phyloP scores from a whole-genome alignment of 2,329 filamentous ascomycete genomes.

The Clarireedia monteithiana region DNA sequence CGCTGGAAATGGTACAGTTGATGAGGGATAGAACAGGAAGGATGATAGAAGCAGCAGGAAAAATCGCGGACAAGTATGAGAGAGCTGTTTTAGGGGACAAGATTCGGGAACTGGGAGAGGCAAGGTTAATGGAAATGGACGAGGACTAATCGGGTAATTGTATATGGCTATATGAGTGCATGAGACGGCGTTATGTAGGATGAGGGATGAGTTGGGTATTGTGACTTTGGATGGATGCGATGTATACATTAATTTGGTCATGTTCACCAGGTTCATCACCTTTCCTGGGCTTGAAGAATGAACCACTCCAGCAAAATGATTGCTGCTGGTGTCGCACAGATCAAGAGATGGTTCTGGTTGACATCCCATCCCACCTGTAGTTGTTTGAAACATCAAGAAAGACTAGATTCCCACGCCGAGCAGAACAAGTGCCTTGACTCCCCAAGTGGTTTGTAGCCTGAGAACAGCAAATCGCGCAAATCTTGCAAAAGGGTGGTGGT shows the following conservation, averaged over 20 bases:
- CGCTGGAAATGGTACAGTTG: conserved; percentile 79
- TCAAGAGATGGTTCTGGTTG: not conserved
- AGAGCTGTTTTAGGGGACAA: conserved; percentile 76
- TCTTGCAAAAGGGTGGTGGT: too few relatives aligned
- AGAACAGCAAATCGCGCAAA: too few relatives aligned
- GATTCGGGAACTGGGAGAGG: conserved; percentile 79
- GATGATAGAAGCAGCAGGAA: conserved; percentile 86
- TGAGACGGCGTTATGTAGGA: not conserved
- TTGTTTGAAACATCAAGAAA: not conserved
- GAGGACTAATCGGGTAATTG: conserved; percentile 19
- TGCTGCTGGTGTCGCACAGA: not conserved
- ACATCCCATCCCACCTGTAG: too few relatives aligned
- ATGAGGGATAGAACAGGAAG: conserved; percentile 78
- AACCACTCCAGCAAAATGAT: not conserved
- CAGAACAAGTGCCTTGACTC: too few relatives aligned
- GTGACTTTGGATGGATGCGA: not conserved
- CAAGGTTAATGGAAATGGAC: conserved; percentile 23
- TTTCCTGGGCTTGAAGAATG: not conserved
- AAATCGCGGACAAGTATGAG: conserved; percentile 82
- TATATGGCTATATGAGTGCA: not conserved
- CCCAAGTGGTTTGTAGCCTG: too few relatives aligned
- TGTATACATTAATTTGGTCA: not conserved
- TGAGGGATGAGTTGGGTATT: not conserved
- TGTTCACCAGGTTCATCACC: not conserved
- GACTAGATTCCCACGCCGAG: too few relatives aligned